phyloP scores from a whole-genome alignment of 768 basidiomycete species.

The Phylloporus arenicola region DNA sequence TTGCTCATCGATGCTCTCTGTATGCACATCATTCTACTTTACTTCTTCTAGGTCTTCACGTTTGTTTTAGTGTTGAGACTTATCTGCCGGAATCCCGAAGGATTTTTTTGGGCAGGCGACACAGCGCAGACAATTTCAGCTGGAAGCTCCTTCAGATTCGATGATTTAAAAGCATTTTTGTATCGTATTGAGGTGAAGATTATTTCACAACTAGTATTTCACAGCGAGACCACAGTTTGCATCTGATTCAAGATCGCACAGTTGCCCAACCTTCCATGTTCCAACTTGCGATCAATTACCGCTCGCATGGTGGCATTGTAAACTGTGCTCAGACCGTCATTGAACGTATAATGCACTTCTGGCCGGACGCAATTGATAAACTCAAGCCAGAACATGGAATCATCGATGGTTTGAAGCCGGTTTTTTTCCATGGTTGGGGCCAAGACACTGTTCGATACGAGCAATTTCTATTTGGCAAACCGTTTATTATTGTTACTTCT shows the following conservation, averaged over 20 bases:
- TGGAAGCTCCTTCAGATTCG: conserved; percentile 67
- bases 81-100: conserved; percentile 60
- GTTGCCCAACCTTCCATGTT: conserved; percentile 20
- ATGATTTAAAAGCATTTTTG: conserved; percentile 65
- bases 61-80: conserved; percentile 47
- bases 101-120: conserved; percentile 78
- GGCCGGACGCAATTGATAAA: conserved; percentile 59
- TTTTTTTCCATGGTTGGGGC: conserved; percentile 39
- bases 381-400: conserved; percentile 53
- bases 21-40: conserved; percentile 24
- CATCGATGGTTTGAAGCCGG: conserved; percentile 48
- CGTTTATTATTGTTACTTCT: conserved; percentile 28
- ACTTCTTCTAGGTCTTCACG: conserved; percentile 1
- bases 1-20: conserved; percentile 60
- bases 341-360: conserved; percentile 54
- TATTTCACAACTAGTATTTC: background rate
- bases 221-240: conserved; percentile 19
- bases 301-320: background rate
- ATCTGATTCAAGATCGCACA: conserved; percentile 9
- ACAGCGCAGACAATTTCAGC: conserved; percentile 31
- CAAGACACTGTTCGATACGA: conserved; percentile 40
- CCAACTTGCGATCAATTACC: background rate
- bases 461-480: conserved; percentile 51
- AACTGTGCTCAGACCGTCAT: conserved; percentile 61
- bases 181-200: conserved; percentile 52